Evolutionary conservation across 768 basidiomycete genomes (phyloP).

Genomic region (Chalciporus pseudorubinellus): DNA sequence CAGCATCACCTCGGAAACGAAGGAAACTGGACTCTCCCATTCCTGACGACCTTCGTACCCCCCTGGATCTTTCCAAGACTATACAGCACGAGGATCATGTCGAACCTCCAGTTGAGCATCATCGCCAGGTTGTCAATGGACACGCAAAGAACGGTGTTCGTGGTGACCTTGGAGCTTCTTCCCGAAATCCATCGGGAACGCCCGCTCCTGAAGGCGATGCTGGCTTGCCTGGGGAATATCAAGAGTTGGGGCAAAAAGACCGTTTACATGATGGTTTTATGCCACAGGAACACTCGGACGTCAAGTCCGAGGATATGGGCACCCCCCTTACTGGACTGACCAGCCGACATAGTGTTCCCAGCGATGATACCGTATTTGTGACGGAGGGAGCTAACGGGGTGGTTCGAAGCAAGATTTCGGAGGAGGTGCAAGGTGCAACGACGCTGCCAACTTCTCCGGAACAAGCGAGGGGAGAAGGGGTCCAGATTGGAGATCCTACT

Average conservation of each 20-base stretch:
- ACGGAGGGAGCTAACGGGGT: constrained; percentile 30
- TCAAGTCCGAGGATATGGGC: constrained; percentile 53
- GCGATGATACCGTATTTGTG: constrained; percentile 54
- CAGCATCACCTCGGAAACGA: constrained; percentile 41
- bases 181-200: background rate
- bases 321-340: constrained; percentile 50
- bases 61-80: constrained; percentile 3
- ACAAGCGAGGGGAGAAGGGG: background rate
- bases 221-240: background rate
- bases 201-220: background rate
- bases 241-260: constrained; percentile 1
- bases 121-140: constrained; percentile 12
- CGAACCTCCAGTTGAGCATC: constrained; percentile 5
- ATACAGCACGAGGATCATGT: constrained; percentile 5
- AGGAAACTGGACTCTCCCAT: constrained; percentile 40
- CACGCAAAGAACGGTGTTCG: constrained; percentile 17
- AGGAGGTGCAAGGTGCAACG: constrained; percentile 15
- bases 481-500: constrained; percentile 1
- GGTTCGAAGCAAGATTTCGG: constrained; percentile 27
- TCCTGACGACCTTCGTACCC: constrained; percentile 19
- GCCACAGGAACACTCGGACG: constrained; percentile 25
- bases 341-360: constrained; percentile 54
- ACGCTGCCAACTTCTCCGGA: constrained; percentile 8
- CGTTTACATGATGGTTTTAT: background rate
- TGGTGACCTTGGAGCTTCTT: background rate